phyloP scores from a whole-genome alignment of 2,329 filamentous ascomycete species.

The Elsinoe perseae region DNA sequence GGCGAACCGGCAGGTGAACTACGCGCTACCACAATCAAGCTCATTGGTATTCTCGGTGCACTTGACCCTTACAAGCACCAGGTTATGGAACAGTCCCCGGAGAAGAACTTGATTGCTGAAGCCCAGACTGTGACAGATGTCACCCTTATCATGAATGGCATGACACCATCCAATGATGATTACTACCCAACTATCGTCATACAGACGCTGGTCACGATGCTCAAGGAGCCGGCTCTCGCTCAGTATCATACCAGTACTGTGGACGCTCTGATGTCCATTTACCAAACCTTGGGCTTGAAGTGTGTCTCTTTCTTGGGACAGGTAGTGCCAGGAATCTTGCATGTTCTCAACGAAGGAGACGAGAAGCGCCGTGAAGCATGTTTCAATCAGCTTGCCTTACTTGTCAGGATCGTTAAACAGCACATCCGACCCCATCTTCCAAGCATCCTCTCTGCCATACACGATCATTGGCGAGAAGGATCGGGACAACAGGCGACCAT shows the following conservation, averaged over 20 bases:
- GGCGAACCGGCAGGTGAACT: slow-evolving; percentile 81
- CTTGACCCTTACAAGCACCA: slow-evolving; percentile 95
- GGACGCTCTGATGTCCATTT: slow-evolving; percentile 98
- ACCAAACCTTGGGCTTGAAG: slow-evolving; percentile 89
- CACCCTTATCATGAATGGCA: slow-evolving; percentile 92
- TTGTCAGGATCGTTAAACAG: slow-evolving; percentile 92
- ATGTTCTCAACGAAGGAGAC: slow-evolving; percentile 76
- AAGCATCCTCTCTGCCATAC: slow-evolving; percentile 75
- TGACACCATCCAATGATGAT: slow-evolving; percentile 94
- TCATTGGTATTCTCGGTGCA: slow-evolving; percentile 91
- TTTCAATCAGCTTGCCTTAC: slow-evolving; percentile 88
- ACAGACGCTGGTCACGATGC: slow-evolving; percentile 82
- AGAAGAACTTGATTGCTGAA: slow-evolving; percentile 63
- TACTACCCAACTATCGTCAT: slow-evolving; percentile 98
- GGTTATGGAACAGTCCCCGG: slow-evolving; percentile 80
- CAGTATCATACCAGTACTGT: slow-evolving; percentile 92
- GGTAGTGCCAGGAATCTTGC: slow-evolving; percentile 88
- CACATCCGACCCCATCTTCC: slow-evolving; percentile 89
- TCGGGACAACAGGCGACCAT: slow-evolving; percentile 83
- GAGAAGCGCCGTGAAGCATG: slow-evolving; percentile 80
- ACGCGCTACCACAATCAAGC: slow-evolving; percentile 87
- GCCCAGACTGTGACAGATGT: slow-evolving; percentile 77
- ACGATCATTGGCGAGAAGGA: slow-evolving; percentile 82
- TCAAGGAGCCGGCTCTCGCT: slow-evolving; percentile 81
- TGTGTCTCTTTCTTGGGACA: slow-evolving; percentile 91